These are phyloP conservation scores for Wickerhamiella sorbophila DNA, from an alignment of 805 yeast species.

Conservation along the genomic window DNA sequence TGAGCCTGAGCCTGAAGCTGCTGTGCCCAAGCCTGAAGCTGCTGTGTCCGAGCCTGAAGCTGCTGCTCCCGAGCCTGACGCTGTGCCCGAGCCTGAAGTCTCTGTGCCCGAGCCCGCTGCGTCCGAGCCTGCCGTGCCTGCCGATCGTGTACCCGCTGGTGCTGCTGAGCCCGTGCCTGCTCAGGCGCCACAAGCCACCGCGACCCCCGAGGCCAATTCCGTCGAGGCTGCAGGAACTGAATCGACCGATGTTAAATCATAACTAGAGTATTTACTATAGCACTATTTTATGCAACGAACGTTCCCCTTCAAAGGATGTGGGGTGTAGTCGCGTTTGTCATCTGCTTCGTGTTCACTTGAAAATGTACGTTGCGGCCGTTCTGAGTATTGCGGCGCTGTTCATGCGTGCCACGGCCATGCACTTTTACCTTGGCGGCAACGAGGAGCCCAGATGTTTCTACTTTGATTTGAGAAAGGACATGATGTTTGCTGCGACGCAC, in stretches of 20 bases:
- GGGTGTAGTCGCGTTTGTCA: background rate
- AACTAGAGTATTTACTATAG: background rate
- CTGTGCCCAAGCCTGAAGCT: too few species aligned
- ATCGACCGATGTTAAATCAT: background rate
- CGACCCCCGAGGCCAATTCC: background rate
- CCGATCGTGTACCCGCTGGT: too few species aligned
- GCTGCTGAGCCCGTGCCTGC: too few species aligned
- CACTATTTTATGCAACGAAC: background rate
- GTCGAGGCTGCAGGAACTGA: background rate
- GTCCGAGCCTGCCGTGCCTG: background rate
- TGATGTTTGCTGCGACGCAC: slow-evolving; percentile 64
- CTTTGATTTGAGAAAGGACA: slow-evolving; percentile 62
- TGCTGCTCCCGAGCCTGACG: too few species aligned
- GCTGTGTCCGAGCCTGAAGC: too few species aligned
- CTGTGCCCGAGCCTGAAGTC: background rate
- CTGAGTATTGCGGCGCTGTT: slow-evolving; percentile 5
- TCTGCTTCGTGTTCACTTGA: background rate
- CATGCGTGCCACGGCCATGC: slow-evolving; percentile 34
- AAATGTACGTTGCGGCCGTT: slow-evolving; percentile 1
- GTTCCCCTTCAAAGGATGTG: background rate
- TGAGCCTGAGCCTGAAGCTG: background rate
- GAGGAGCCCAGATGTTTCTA: slow-evolving; percentile 63
- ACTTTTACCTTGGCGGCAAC: slow-evolving; percentile 66
- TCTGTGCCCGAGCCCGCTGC: background rate
- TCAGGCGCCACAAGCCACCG: too few species aligned